phyloP scores from a whole-genome alignment of 179 eudicot species.

The Spergularia azorica region DNA sequence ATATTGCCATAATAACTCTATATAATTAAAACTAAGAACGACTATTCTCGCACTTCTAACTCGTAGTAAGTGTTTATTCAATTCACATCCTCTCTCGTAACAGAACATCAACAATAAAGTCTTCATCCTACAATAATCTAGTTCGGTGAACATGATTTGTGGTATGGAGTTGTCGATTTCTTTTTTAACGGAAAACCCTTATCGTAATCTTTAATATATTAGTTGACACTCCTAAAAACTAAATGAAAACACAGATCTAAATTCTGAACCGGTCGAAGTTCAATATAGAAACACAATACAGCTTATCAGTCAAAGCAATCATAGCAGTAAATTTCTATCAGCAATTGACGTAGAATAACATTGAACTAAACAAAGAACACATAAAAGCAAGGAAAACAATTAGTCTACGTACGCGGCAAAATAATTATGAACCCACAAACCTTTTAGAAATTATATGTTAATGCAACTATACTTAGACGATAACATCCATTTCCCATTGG shows the following conservation, averaged over 20 bases:
- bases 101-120: no score
- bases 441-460: slow-evolving; percentile 24
- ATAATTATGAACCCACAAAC: slow-evolving; percentile 30
- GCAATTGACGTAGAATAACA: slow-evolving; percentile 18
- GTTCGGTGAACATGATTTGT: no score
- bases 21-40: neutral
- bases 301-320: slow-evolving; percentile 31
- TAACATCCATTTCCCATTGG: slow-evolving; percentile 16
- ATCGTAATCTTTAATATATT: no score
- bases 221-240: neutral
- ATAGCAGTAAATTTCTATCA: slow-evolving; percentile 19
- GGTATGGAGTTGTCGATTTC: no score
- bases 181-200: no score
- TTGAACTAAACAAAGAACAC: slow-evolving; percentile 19
- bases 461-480: slow-evolving; percentile 10
- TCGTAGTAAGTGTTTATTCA: no score
- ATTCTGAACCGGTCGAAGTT: slow-evolving; percentile 1
- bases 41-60: no score
- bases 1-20: neutral
- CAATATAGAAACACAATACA: slow-evolving; percentile 5
- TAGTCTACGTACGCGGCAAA: slow-evolving; percentile 37
- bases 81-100: no score
- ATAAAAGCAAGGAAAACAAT: slow-evolving; percentile 23
- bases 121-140: no score
- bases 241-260: slow-evolving; percentile 7